Percentiles rank a stretch among this genome's conserved stretches.
These are phyloP conservation scores for Alternaria novae-zelandiae DNA, from an alignment of 2,329 filamentous ascomycete genomes.

Conservation along the genomic window DNA sequence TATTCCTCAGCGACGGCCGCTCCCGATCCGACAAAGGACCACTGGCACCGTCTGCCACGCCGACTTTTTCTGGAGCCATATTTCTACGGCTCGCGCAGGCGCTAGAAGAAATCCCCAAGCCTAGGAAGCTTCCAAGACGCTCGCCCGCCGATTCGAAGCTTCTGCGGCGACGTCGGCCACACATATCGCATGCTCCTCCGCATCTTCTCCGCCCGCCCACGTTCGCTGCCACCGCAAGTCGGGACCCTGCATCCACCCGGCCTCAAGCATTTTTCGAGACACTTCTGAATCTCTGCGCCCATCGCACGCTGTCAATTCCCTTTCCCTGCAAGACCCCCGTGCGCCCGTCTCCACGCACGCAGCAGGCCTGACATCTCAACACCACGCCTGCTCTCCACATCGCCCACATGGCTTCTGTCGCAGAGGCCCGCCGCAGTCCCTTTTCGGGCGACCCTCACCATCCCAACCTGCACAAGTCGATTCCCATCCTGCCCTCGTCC, in stretches of 20 bases:
- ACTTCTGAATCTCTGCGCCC: not conserved
- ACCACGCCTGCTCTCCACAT: constrained; percentile 14
- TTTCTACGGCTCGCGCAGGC: constrained; percentile 16
- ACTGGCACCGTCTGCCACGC: constrained; percentile 10
- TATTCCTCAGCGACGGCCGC: constrained; percentile 19
- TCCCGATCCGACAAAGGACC: constrained; percentile 20
- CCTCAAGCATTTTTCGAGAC: constrained; percentile 9
- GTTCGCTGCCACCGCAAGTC: constrained; percentile 2
- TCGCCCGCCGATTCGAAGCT: constrained; percentile 3
- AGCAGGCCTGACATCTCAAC: constrained; percentile 14
- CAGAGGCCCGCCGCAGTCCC: constrained; percentile 54
- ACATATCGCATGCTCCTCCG: constrained; percentile 22
- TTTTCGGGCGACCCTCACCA: constrained; percentile 52
- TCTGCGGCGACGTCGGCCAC: constrained; percentile 17
- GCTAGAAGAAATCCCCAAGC: constrained; percentile 15
- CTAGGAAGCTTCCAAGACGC: constrained; percentile 4
- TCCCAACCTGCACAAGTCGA: constrained; percentile 56
- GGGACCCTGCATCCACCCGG: constrained; percentile 15
- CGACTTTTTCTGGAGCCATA: constrained; percentile 15
- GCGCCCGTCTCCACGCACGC: not conserved
- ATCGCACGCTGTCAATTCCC: not conserved
- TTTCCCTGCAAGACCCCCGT: not conserved
- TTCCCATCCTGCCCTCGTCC: constrained; percentile 60
- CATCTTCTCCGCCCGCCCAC: constrained; percentile 13
- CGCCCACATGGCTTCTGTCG: constrained; percentile 52